Base-by-base conservation (phyloP, 2,329 filamentous ascomycete species). In the Paecilomyces sp. region DNA sequence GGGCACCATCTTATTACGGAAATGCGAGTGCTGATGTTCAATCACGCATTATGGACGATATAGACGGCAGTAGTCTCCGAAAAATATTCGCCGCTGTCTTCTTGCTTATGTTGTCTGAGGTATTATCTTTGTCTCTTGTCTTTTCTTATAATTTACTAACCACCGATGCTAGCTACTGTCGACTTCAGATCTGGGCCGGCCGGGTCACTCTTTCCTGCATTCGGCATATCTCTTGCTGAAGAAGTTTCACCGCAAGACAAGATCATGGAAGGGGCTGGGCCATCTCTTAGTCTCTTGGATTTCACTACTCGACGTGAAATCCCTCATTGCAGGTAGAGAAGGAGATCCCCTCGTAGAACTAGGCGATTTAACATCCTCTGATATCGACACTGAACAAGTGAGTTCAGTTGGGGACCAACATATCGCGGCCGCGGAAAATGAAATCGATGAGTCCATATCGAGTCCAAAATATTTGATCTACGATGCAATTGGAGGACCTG, bases 21-120 rank as follows among this genome's bases (percentile, higher is more conserved):
- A 64, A 65, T 22, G 67, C 72, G 5, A 72, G 69, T 51, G 67
- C 66, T 9, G 68, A 70, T 56, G 67, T 73, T 1, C 69, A 73
- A 36, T 59, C 65, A 4, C 69, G 61, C 58, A 57, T 73, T 2
- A 60, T 67, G 8, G 68, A 66, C 3, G 67, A 71, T 12, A 63
- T 73, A 50, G 47, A 58, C 24, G 66, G 70, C 22, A 34, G 62
- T 8, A 65, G 58, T 2, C 57, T 74, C 57, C 64, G 66, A 58
- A 66, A 64, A 50, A 51, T 70, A 1, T 70, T 72, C 59, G 64
- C 66, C 4, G 60, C 70, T 9, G 65, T 74, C 9, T 69, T 74
- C 47, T 64, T 74, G 34, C 63, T 74, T 22, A 74, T 74, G 70
- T 51, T 74, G 57, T 68, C 71, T n/a, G 72, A 74, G 67, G 72